Conservation (phyloP, 768 basidiomycete genomes). For the Hygrophoropsis aurantiaca region DNA sequence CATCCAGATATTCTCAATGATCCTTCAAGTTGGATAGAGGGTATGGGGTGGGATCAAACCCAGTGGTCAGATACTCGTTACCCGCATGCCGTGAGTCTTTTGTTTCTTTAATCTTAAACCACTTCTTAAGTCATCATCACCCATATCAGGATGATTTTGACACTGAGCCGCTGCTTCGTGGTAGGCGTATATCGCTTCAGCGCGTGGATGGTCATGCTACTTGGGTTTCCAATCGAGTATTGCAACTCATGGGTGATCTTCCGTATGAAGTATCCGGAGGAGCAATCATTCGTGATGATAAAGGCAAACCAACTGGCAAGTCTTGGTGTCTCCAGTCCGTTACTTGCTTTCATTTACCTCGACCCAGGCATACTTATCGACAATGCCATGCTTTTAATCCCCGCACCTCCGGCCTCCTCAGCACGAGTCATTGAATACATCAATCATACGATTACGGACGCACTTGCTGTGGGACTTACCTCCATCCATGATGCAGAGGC, state of each 20-base stretch:
- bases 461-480: slow-evolving; percentile 78
- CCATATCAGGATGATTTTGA: slow-evolving; percentile 68
- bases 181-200: slow-evolving; percentile 68
- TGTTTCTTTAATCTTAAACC: background rate
- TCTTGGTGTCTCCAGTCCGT: slow-evolving; percentile 16
- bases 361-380: slow-evolving; percentile 73
- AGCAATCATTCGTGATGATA: slow-evolving; percentile 59
- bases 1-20: slow-evolving; percentile 58
- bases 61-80: slow-evolving; percentile 64
- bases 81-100: slow-evolving; percentile 62
- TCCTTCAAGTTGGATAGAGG: slow-evolving; percentile 69
- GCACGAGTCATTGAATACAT: slow-evolving; percentile 60
- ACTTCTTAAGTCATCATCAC: background rate
- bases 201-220: slow-evolving; percentile 83
- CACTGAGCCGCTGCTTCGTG: slow-evolving; percentile 61
- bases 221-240: slow-evolving; percentile 80
- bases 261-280: slow-evolving; percentile 73
- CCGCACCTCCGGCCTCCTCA: slow-evolving; percentile 60
- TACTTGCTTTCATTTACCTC: background rate
- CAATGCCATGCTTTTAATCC: slow-evolving; percentile 80
- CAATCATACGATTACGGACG: slow-evolving; percentile 62
- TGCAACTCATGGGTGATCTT: slow-evolving; percentile 61
- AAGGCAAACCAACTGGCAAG: slow-evolving; percentile 69
- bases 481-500: slow-evolving; percentile 83
- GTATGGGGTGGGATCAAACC: slow-evolving; percentile 95